Base-by-base conservation (phyloP, 2,329 filamentous ascomycete genomes). In the Fusarium xyrophilum region DNA sequence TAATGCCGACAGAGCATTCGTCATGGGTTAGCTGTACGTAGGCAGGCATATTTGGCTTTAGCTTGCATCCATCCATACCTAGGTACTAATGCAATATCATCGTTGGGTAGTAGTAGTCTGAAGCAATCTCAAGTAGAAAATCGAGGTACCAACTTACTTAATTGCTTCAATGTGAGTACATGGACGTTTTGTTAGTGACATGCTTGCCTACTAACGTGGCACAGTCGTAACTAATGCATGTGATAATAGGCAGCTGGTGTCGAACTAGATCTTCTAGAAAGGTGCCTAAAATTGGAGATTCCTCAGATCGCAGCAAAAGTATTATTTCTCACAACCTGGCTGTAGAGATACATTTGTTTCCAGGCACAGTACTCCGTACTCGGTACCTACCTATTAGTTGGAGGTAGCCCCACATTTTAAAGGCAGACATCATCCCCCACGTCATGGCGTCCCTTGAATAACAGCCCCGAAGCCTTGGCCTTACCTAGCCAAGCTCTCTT, bases 361-460 rank as follows among this genome's bases (percentile, higher is more conserved):
- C 11, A 27, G n/a, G 38, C 17, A 32, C 33, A 42, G 55, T 60
- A 65, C 66, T n/a, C n/a, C n/a, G n/a, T n/a, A n/a, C n/a, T n/a
- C n/a, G n/a, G n/a, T n/a, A n/a, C n/a, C n/a, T 60, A 65, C 66
- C 23, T 25, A 25, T 25, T 25, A 25, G 23, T 25, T 33, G 46
- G 30, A 48, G 30, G 6, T 7, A 19, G 46, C 17, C 60, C 67
- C 67, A 55, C 30, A 69, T 40, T 63, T 69, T 69, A 64, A 68
- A 64, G 67, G 52, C 67, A 61, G 63, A 40, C 32, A 50, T 36
- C 43, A 51, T 64, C 42, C 63, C 32, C 55, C 67, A 69, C 67
- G 67, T 69, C 67, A 69, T 69, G 52, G 42, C 63, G 63, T 48
- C 57, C 42, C 58, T 69, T 43, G 46, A 39, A 69, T 59, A 43